Percentiles rank a stretch among this genome's conserved stretches.
phyloP scores from a whole-genome alignment of 805 yeast species.

The Suhomyces pyralidae region DNA sequence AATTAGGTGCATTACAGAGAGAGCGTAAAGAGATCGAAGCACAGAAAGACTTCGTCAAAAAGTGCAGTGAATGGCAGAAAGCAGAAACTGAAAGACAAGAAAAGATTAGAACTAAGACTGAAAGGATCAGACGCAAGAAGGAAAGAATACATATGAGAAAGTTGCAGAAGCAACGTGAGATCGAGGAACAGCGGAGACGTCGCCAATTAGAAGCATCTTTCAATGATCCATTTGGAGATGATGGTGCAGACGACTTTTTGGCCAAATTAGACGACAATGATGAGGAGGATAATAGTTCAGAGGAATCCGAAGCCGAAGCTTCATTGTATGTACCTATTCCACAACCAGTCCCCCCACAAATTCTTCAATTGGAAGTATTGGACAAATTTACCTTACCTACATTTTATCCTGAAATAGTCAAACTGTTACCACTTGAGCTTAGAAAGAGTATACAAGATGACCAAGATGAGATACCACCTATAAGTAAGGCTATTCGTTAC shows the following conservation, averaged over 20 bases:
- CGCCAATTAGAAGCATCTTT: conserved; percentile 12
- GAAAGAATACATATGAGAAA: conserved; percentile 13
- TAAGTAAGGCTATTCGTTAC: conserved; percentile 35
- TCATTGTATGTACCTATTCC: conserved; percentile 10
- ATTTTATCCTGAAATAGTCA: conserved; percentile 29
- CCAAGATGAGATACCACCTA: conserved; percentile 12
- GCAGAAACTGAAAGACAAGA: conserved; percentile 13
- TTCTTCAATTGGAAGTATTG: conserved; percentile 19
- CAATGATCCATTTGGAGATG: conserved; percentile 13
- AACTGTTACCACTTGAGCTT: conserved; percentile 30
- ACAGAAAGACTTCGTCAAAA: conserved; percentile 10
- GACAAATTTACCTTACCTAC: conserved; percentile 34
- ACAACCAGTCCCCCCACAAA: conserved; percentile 18
- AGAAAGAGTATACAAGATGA: conserved; percentile 5
- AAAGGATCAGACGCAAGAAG: conserved; percentile 7
- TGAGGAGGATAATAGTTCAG: conserved; percentile 6
- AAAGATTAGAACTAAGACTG: conserved; percentile 11
- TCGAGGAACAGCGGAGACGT: conserved; percentile 12
- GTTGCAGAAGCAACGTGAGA: conserved; percentile 11
- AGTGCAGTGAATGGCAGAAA: conserved; percentile 13
- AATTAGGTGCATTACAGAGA: conserved; percentile 19
- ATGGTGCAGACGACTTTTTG: conserved; percentile 7
- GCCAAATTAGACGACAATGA: conserved; percentile 4
- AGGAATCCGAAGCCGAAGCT: conserved; percentile 11
- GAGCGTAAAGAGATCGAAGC: conserved; percentile 14